Base-by-base conservation (phyloP, 148 eudicot species). In the Rhododendron vialii region DNA sequence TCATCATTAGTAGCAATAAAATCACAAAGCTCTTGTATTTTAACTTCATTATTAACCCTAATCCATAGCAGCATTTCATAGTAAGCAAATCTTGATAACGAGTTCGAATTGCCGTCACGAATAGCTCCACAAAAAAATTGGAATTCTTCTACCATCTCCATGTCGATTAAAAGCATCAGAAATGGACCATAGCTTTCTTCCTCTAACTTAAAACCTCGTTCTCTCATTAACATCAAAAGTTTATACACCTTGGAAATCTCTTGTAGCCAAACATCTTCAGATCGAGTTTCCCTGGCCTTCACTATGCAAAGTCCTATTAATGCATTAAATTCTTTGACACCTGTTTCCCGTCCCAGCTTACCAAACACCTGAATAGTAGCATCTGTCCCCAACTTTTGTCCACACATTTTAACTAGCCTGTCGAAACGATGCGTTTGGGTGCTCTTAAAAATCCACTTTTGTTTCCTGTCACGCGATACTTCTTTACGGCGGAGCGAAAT, bases 11-110 rank as follows among this genome's bases (percentile, higher is more conserved):
- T 41, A 71, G 90, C 71, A 87, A 90, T 87, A 12, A 82, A 75
- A 78, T 89, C 85, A 86, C 89, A 90, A 47, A 91, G 87, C 89
- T 95, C 94, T 88, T 88, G 89, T 84, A 97, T 85, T 90, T 93
- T 97, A n/a, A 87, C 93, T 89, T 94, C 95, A 85, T 95, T 74
- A 38, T 92, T 85, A 79, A 92, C 87, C 86, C 92, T 93, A 83
- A 95, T 89, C 91, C 92, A 93, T 73, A 94, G 93, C 87, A 93
- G 84, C 98, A 97, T 95, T 92, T 95, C 98, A 78, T 95, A 95
- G 92, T 95, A 97, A 87, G 96, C 95, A 84, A 95, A 86, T 81
- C 94, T 90, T 84, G 95, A 87, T 88, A 88, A 83, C 84, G 94
- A 92, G 86, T 87, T 84, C 41, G 91, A 84, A 91, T 91, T 92